Conservation (phyloP, 2,329 filamentous ascomycete genomes). For the Sporothrix sp. region DNA sequence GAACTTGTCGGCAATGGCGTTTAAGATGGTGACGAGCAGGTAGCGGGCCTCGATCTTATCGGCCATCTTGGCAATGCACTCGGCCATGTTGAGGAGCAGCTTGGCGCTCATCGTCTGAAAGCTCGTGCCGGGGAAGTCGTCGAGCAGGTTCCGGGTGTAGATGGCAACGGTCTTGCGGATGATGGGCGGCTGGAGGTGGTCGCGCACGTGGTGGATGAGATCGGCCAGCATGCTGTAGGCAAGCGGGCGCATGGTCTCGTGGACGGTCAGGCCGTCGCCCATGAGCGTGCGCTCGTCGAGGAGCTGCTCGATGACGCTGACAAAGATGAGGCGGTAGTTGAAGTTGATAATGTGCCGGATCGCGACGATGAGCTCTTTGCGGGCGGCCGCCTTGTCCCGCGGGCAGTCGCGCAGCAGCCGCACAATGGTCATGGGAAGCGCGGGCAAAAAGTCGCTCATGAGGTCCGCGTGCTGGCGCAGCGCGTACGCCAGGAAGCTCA, state of each 20-base stretch:
- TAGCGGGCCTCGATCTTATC: slow-evolving; percentile 92
- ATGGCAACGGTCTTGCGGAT: slow-evolving; percentile 94
- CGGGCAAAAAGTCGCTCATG: slow-evolving; percentile 76
- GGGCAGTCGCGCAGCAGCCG: slow-evolving; percentile 88
- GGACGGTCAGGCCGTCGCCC: slow-evolving; percentile 90
- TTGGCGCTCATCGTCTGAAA: slow-evolving; percentile 99
- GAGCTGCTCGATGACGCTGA: slow-evolving; percentile 88
- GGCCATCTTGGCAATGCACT: slow-evolving; percentile 88
- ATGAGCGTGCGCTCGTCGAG: slow-evolving; percentile 90
- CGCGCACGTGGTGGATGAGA: slow-evolving; percentile 91
- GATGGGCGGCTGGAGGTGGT: slow-evolving; percentile 78
- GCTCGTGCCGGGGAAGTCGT: slow-evolving; percentile 92
- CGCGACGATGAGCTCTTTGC: slow-evolving; percentile 91
- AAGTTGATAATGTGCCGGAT: slow-evolving; percentile 99
- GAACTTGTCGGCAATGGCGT: slow-evolving; percentile 97
- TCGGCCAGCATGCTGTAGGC: slow-evolving; percentile 98
- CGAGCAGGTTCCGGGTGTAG: slow-evolving; percentile 91
- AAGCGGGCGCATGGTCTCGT: slow-evolving; percentile 89
- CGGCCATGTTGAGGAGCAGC: slow-evolving; percentile 91
- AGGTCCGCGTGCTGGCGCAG: slow-evolving; percentile 81
- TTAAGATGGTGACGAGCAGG: slow-evolving; percentile 92
- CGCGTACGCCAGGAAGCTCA: slow-evolving; percentile 95
- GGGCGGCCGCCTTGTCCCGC: slow-evolving; percentile 80
- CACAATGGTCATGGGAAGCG: slow-evolving; percentile 80
- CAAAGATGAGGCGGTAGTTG: slow-evolving; percentile 91